Percentiles rank a stretch among this genome's conserved stretches.
These are phyloP conservation scores for Solanum ossicruentum DNA, from an alignment of 257 asterid species.

Conservation along the genomic window DNA sequence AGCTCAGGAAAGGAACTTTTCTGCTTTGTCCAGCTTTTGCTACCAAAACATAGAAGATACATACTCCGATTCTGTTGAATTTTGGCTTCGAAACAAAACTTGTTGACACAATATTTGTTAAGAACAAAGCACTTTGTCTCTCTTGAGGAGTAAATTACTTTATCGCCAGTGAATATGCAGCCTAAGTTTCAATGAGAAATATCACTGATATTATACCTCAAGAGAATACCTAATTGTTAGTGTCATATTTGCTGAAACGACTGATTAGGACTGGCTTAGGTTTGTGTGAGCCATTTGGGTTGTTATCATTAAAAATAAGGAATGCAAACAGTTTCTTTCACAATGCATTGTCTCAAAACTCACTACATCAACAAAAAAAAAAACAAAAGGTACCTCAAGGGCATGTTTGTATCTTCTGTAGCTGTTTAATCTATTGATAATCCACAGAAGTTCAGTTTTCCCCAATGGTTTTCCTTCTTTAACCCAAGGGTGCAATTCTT, in stretches of 20 bases:
- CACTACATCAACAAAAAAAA: background rate
- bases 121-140: background rate
- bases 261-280: no score
- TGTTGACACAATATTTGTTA: background rate
- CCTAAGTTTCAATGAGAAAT: background rate
- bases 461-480: constrained; percentile 23
- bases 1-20: no score
- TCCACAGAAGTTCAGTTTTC: constrained; percentile 12
- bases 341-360: background rate
- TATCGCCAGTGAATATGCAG: background rate
- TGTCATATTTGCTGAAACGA: no score
- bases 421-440: constrained; percentile 18
- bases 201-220: background rate
- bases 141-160: background rate
- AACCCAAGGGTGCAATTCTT: constrained; percentile 36
- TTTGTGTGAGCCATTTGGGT: no score
- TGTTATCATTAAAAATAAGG: no score
- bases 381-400: constrained; percentile 34
- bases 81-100: background rate
- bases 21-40: no score
- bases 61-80: no score
- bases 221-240: no score
- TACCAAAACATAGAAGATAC: background rate
- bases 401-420: constrained; percentile 53
- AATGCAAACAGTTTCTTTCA: background rate